Evolutionary conservation across 345 rosid genomes (phyloP).

Genomic region (Eucalyptus victrix): DNA sequence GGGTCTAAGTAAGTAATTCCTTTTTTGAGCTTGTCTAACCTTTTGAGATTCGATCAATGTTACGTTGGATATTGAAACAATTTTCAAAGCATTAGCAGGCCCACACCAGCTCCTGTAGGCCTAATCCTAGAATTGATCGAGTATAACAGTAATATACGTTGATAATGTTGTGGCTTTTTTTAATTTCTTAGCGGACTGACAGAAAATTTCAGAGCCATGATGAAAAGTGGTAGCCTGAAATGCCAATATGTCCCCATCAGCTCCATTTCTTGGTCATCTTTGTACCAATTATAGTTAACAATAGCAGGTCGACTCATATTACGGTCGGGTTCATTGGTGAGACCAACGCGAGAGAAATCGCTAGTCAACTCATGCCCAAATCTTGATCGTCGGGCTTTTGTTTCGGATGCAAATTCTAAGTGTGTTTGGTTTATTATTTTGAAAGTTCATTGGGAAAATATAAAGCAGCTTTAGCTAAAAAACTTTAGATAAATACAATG

Average conservation of each 20-base stretch:
- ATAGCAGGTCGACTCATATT: neutral
- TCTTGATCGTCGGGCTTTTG: accelerated
- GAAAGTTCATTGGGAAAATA: accelerated
- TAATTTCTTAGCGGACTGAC: neutral
- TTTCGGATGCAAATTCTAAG: accelerated
- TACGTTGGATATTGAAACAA: neutral
- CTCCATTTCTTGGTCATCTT: neutral
- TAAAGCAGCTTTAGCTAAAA: accelerated
- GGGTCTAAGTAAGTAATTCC: neutral
- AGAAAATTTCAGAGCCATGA: neutral
- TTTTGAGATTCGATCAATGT: neutral
- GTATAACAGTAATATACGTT: neutral
- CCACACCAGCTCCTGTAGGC: neutral
- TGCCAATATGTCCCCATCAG: neutral
- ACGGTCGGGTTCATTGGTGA: accelerated
- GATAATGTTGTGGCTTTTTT: neutral
- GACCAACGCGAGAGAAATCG: accelerated
- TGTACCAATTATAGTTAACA: neutral
- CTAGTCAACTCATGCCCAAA: neutral
- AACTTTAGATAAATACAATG: accelerated
- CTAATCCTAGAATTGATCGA: neutral
- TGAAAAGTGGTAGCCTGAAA: neutral
- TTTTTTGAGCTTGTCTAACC: accelerated
- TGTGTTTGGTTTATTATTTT: accelerated
- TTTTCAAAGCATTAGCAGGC: neutral